A percentile compares a stretch with the other conserved stretches of the same genome.
These are phyloP conservation scores for Penicillium alfredii DNA, from an alignment of 495 filamentous ascomycete species.

Conservation along the genomic window DNA sequence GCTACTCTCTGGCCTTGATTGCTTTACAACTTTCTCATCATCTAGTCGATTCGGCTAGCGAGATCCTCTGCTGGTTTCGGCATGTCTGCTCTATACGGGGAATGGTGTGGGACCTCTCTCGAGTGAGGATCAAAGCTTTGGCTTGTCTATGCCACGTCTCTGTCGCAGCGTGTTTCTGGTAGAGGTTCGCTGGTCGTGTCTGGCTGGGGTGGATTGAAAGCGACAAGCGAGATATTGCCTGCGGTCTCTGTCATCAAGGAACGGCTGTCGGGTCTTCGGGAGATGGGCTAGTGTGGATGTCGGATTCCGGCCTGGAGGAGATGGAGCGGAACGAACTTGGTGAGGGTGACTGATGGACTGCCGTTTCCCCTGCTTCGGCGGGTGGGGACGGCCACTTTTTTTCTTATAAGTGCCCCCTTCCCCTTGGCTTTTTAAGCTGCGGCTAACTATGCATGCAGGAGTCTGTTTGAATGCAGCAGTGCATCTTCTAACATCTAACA, in stretches of 20 bases:
- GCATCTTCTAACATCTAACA: no score
- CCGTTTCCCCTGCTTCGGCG: constrained; percentile 28
- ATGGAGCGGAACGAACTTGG: constrained; percentile 18
- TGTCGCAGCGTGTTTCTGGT: constrained; percentile 8
- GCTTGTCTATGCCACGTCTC: constrained; percentile 61
- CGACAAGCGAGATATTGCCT: constrained; percentile 34
- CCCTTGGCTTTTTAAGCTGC: constrained; percentile 7
- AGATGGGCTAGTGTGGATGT: constrained; percentile 32
- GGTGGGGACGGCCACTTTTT: constrained; percentile 51
- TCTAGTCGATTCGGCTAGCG: neutral
- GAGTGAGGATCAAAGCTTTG: constrained; percentile 95
- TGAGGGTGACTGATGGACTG: constrained; percentile 21
- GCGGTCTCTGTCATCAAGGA: constrained; percentile 8
- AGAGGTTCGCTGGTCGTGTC: constrained; percentile 4
- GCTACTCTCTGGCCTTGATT: constrained; percentile 4
- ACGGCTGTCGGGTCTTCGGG: constrained; percentile 21
- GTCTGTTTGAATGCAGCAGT: no score
- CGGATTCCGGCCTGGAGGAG: constrained; percentile 24
- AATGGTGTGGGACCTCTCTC: constrained; percentile 70
- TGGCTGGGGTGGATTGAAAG: constrained; percentile 10
- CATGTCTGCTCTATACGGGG: constrained; percentile 9
- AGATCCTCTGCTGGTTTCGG: constrained; percentile 3
- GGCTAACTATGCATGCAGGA: constrained; percentile 27
- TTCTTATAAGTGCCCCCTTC: constrained; percentile 57
- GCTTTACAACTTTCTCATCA: constrained; percentile 5